Percentiles rank a stretch among this genome's conserved stretches.
These are phyloP conservation scores for Blastocystis sp. DNA, from an alignment of 352 stramenopile species.

Conservation along the genomic window DNA sequence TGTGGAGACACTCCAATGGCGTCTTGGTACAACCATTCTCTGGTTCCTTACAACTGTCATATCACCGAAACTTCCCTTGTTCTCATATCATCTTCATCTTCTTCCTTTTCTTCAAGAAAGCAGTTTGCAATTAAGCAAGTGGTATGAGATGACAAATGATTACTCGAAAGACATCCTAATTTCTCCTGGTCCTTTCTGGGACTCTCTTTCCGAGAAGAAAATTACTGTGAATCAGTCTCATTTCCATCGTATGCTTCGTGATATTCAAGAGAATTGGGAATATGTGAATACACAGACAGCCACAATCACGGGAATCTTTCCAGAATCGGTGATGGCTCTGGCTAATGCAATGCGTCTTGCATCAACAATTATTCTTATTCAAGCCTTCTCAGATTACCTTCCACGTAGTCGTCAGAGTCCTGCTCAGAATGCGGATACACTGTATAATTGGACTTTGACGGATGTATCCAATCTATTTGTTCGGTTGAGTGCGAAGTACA, in stretches of 20 bases:
- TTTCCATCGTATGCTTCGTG: slow-evolving; percentile 23
- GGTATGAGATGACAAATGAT: slow-evolving; percentile 59
- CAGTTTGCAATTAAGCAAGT: slow-evolving; percentile 4
- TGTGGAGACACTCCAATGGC: slow-evolving; percentile 27
- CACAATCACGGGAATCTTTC: slow-evolving; percentile 15
- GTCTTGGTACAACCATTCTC: slow-evolving; percentile 22
- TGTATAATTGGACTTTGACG: slow-evolving; percentile 40
- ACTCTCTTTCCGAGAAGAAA: neutral
- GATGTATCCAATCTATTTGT: slow-evolving; percentile 38
- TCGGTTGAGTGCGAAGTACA: neutral
- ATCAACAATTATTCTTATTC: slow-evolving; percentile 34
- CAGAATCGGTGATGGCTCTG: slow-evolving; percentile 28
- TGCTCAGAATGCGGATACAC: slow-evolving; percentile 15
- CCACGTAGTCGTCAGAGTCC: neutral
- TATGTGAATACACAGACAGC: neutral
- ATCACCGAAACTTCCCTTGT: slow-evolving; percentile 23
- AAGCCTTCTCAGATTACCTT: slow-evolving; percentile 17
- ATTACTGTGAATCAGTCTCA: neutral
- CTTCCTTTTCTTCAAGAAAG: slow-evolving; percentile 10
- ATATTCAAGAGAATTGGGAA: neutral
- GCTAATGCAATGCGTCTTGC: slow-evolving; percentile 39
- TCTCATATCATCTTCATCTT: neutral
- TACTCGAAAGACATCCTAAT: slow-evolving; percentile 58
- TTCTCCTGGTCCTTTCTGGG: slow-evolving; percentile 44
- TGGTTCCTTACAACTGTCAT: slow-evolving; percentile 45